Evolutionary conservation across 306 rosid genomes (phyloP).

Genomic region (Cucumis cinereus): DNA sequence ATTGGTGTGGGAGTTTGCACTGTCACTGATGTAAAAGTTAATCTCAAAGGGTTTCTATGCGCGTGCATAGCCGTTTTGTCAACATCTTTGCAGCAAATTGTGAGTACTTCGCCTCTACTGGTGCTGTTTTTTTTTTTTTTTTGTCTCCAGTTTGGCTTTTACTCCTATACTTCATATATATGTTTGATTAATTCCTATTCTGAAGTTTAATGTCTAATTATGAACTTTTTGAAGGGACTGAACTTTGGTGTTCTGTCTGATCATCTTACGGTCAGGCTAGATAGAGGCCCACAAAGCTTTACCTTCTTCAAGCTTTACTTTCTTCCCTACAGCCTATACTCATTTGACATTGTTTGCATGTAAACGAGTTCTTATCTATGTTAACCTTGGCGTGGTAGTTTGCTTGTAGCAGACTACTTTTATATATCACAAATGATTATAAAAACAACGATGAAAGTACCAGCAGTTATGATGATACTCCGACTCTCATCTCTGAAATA

Average conservation of each 20-base stretch:
- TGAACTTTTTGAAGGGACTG: not conserved
- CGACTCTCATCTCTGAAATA: not conserved
- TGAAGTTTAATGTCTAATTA: not conserved
- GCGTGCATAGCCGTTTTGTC: conserved; percentile 63
- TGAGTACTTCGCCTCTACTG: conserved; percentile 26
- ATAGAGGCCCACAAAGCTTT: not conserved
- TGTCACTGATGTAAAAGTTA: conserved; percentile 83
- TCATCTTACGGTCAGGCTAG: not conserved
- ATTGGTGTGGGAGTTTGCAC: conserved; percentile 91
- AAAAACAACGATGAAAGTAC: not conserved
- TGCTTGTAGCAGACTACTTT: not conserved
- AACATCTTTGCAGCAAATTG: conserved; percentile 92
- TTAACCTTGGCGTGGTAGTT: not conserved
- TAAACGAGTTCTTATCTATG: not conserved
- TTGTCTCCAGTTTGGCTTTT: not conserved
- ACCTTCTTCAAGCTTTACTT: not conserved
- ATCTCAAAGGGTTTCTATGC: conserved; percentile 68
- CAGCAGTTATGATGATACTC: not conserved
- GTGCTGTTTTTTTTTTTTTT: not conserved
- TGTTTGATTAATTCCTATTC: not conserved
- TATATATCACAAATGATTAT: not conserved
- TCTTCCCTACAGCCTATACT: not conserved
- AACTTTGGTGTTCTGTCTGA: not conserved
- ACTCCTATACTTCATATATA: not conserved
- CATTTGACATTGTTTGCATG: not conserved